Conservation (phyloP, 345 rosid genomes). For the Dipteronia dyeriana region DNA sequence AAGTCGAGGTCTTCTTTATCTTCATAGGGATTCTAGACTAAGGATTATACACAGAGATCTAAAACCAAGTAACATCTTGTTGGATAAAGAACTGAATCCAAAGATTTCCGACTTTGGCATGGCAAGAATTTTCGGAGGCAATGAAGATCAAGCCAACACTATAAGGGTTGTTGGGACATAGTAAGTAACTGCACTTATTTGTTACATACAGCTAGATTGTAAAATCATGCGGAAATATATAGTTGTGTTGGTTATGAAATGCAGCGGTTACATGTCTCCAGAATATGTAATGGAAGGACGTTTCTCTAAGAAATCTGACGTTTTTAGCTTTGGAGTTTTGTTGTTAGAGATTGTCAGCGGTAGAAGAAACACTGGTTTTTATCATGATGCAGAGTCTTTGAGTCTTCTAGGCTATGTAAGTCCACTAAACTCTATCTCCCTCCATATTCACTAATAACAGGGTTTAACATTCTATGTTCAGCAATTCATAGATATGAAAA, state of each 20-base stretch:
- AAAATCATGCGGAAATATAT: neutral
- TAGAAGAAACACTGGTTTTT: slow-evolving; percentile 33
- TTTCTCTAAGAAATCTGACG: neutral
- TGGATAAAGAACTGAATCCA: slow-evolving; percentile 49
- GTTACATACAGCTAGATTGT: neutral
- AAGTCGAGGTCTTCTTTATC: slow-evolving; percentile 46
- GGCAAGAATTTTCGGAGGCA: slow-evolving; percentile 41
- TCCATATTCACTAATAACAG: neutral
- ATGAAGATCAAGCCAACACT: slow-evolving; percentile 48
- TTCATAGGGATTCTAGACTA: slow-evolving; percentile 53
- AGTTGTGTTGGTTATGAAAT: too few species aligned
- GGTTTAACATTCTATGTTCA: neutral
- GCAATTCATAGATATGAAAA: too few species aligned
- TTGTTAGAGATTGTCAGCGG: slow-evolving; percentile 41
- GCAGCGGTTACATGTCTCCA: too few species aligned
- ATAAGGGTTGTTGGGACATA: slow-evolving; percentile 49
- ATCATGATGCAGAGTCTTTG: slow-evolving; percentile 15
- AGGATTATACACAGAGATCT: slow-evolving; percentile 53
- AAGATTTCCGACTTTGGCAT: slow-evolving; percentile 54
- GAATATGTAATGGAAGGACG: neutral
- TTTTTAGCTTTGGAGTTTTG: slow-evolving; percentile 49
- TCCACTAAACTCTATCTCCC: neutral
- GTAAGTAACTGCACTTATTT: slow-evolving; percentile 25
- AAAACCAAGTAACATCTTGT: slow-evolving; percentile 47
- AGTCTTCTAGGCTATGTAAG: slow-evolving; percentile 35